Base-by-base conservation (phyloP, 331 rosid genomes). In the Arachis monticola region DNA sequence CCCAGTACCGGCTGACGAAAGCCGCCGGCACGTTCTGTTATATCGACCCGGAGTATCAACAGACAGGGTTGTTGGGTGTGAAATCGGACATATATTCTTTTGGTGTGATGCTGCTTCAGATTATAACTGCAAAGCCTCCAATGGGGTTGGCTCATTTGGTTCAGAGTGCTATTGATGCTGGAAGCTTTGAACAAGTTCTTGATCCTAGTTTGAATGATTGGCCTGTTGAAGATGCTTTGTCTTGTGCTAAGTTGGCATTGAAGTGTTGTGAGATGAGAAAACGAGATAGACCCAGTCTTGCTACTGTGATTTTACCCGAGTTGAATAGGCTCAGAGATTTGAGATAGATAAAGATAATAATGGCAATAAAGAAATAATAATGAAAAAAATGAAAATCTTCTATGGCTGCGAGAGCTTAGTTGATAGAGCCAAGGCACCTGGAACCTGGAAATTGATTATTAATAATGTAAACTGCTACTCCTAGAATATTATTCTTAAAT, bases 21-120 rank as follows among this genome's bases (percentile, higher is more conserved):
- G 96, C 99, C 3, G 99, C 97, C 0, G 99, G 99, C 69, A 94
- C 97, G 22, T 87, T 94, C 11, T 94, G 93, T 65, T 94, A 94
- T 72, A 94, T 94, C 46, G 99, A 94, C 48, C 99, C 99, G 0
- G 99, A 94, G 83, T 94, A 94, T 75, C 99, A 94, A 32, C 87
- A 92, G 64, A 90, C 96, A 2, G 97, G 99, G 35, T 40, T 85
- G 80, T 76, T 94, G 83, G 92, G 99, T 48, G 99, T 94, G 64
- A 91, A 92, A 78, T 94, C 99, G 2, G 99, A 94, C 67, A 77
- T 90, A 73, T 94, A 90, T 50, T 94, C 99, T 4, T 77, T 91
- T 0, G 99, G 99, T 42, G 84, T 94, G 7, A 40, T 92, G 82
- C 72, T 94, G 45, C 74, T 91, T 10, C 99, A 94, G 60, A 84